phyloP scores from a whole-genome alignment of 345 rosid species.

The Excoecaria agallocha region DNA sequence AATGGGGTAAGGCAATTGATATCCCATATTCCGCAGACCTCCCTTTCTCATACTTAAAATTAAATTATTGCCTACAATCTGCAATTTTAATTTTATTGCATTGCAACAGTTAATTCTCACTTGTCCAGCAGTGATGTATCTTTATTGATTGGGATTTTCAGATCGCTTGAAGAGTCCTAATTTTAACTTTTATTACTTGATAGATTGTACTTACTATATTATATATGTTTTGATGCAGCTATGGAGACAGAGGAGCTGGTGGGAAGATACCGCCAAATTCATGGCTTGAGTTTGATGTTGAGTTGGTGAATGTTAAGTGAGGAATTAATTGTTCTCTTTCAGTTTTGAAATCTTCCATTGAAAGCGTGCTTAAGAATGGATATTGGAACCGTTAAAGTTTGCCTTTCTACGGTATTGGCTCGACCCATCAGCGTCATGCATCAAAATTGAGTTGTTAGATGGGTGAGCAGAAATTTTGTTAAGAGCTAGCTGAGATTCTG shows the following conservation, averaged over 20 bases:
- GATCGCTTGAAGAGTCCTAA: too few relatives aligned
- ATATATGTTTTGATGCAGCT: conserved; percentile 36
- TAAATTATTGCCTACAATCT: neutral
- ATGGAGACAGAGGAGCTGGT: conserved; percentile 39
- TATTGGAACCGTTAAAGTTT: neutral
- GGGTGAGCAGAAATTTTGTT: conserved; percentile 12
- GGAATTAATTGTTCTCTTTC: neutral
- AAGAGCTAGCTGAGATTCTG: neutral
- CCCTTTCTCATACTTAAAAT: neutral
- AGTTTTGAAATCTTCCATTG: neutral
- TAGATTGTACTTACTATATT: too few relatives aligned
- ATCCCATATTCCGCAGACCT: neutral
- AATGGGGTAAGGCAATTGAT: conserved; percentile 53
- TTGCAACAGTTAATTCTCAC: too few relatives aligned
- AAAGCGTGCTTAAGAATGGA: neutral
- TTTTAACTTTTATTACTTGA: neutral
- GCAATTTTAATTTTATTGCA: neutral
- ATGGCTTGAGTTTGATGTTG: conserved; percentile 71
- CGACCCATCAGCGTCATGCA: neutral
- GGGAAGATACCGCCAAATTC: conserved; percentile 63
- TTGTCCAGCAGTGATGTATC: too few relatives aligned
- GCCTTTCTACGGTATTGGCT: neutral
- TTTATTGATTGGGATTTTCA: too few relatives aligned
- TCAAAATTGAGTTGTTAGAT: neutral
- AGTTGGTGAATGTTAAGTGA: conserved; percentile 55